Percentiles rank a stretch among this genome's conserved stretches.
Evolutionary conservation across 2,329 filamentous ascomycete species (phyloP).

Genomic region (Colletotrichum gigasporum): DNA sequence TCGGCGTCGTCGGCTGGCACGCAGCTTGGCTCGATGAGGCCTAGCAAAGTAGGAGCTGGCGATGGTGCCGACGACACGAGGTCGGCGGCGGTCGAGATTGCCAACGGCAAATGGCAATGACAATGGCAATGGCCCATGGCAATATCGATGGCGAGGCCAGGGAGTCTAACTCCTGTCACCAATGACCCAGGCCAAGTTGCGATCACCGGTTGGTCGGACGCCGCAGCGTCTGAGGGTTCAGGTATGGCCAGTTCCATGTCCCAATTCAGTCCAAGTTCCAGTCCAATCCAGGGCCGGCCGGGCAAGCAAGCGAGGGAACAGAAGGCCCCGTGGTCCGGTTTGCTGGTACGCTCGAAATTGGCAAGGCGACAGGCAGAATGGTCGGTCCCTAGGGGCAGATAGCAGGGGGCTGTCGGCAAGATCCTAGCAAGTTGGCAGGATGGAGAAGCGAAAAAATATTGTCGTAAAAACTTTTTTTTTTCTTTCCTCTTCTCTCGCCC

Average conservation of each 20-base stretch:
- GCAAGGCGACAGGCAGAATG: slow-evolving; percentile 19
- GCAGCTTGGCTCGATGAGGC: slow-evolving; percentile 2
- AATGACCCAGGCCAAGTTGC: slow-evolving; percentile 16
- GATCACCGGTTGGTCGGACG: slow-evolving; percentile 19
- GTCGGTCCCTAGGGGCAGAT: slow-evolving; percentile 8
- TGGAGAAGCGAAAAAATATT: not conserved
- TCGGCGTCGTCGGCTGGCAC: not conserved
- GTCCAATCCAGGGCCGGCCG: slow-evolving; percentile 1
- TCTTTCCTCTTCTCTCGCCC: not conserved
- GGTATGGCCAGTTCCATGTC: slow-evolving; percentile 10
- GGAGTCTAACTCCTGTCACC: not conserved
- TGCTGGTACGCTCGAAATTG: slow-evolving; percentile 21
- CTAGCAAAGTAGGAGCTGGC: not conserved
- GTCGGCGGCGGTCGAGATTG: not conserved
- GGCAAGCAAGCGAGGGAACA: slow-evolving; percentile 3
- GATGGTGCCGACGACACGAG: not conserved
- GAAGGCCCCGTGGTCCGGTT: slow-evolving; percentile 1
- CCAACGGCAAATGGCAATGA: not conserved
- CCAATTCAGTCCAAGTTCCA: not conserved
- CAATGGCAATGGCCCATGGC: not conserved
- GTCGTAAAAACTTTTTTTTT: slow-evolving; percentile 17
- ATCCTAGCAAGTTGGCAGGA: slow-evolving; percentile 19
- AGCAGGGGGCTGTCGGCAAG: slow-evolving; percentile 15
- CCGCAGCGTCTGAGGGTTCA: slow-evolving; percentile 28
- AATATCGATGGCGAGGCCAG: not conserved